These are phyloP conservation scores for Mucuna pruriens DNA, from an alignment of 306 rosid species.

Conservation along the genomic window DNA sequence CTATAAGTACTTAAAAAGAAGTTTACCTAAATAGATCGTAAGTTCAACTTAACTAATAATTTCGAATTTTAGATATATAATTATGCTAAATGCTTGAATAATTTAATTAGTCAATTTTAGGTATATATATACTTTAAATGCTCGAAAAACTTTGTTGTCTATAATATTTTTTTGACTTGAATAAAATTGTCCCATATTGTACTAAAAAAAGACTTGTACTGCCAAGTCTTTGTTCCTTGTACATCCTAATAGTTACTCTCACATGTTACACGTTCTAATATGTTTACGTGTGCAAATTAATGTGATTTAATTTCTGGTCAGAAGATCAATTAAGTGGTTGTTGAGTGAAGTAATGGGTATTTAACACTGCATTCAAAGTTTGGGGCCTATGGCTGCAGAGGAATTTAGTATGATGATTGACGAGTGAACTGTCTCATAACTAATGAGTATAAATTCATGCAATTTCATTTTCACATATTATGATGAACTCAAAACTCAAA, in stretches of 20 bases:
- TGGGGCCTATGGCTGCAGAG: slow-evolving; percentile 42
- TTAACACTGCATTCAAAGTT: slow-evolving; percentile 60
- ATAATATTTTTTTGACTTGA: too few species aligned
- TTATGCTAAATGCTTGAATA: too few species aligned
- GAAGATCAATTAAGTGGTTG: slow-evolving; percentile 61
- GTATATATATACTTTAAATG: too few species aligned
- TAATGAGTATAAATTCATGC: slow-evolving; percentile 12
- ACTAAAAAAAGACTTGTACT: neutral
- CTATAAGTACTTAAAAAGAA: too few species aligned
- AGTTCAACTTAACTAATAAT: too few species aligned
- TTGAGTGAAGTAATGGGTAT: slow-evolving; percentile 68
- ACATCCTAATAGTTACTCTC: neutral
- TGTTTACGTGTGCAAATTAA: slow-evolving; percentile 6
- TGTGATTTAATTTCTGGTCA: neutral
- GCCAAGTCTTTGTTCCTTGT: neutral
- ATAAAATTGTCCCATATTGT: too few species aligned
- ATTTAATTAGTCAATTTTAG: too few species aligned
- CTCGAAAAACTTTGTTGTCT: too few species aligned
- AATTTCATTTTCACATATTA: slow-evolving; percentile 34
- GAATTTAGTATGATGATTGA: slow-evolving; percentile 11
- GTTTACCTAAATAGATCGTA: too few species aligned
- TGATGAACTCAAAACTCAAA: neutral
- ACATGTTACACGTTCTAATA: slow-evolving; percentile 21
- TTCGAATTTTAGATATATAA: too few species aligned
- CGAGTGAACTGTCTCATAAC: neutral